phyloP scores from a whole-genome alignment of 2,329 filamentous ascomycete species.

The Pseudofabraea citricarpa region DNA sequence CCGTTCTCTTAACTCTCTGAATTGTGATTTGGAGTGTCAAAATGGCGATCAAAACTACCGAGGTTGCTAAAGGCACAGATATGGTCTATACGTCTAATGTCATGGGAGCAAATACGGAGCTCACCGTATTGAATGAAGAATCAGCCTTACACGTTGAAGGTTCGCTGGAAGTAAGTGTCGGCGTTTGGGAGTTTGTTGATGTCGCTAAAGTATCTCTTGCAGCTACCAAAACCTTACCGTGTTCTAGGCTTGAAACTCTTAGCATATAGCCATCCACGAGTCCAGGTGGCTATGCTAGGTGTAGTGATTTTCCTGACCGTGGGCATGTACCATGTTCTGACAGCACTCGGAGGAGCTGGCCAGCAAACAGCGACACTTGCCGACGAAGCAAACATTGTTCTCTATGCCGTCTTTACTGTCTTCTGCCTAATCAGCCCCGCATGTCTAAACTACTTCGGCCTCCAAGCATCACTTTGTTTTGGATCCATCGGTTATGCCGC shows the following conservation, averaged over 20 bases:
- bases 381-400: conserved; percentile 46
- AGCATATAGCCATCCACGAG: not conserved
- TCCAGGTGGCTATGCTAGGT: not conserved
- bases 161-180: conserved; percentile 2
- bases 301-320: not conserved
- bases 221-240: not conserved
- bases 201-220: not conserved
- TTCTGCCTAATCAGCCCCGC: conserved; percentile 67
- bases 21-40: no score
- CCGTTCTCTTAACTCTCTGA: no score
- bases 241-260: not conserved
- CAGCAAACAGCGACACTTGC: conserved; percentile 39
- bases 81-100: not conserved
- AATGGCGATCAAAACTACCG: no score
- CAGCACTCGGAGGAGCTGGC: conserved; percentile 57
- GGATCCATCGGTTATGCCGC: conserved; percentile 72
- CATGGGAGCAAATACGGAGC: conserved; percentile 1
- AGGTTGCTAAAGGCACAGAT: not conserved
- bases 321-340: conserved; percentile 60
- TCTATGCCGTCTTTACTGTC: conserved; percentile 45
- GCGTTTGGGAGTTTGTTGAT: not conserved
- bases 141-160: not conserved
- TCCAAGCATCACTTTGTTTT: conserved; percentile 60
- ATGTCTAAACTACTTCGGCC: conserved; percentile 68
- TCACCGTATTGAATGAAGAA: not conserved